Percentiles rank a stretch among this genome's conserved stretches.
These are phyloP conservation scores for Tolypocladium nubicola DNA, from an alignment of 2,329 filamentous ascomycete species.

Conservation along the genomic window DNA sequence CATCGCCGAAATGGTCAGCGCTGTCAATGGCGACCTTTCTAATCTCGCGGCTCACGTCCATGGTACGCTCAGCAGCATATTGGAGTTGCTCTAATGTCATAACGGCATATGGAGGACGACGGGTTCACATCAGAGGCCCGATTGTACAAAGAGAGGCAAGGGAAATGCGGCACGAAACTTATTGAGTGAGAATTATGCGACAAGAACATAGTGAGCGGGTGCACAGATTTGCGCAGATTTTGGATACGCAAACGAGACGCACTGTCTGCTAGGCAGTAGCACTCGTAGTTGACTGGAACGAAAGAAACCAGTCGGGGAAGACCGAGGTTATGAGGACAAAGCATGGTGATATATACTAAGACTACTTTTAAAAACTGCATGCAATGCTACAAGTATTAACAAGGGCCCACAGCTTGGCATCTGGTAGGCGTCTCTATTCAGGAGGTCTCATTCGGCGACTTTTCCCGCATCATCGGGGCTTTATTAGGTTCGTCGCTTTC, in stretches of 20 bases:
- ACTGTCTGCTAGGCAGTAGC: neutral
- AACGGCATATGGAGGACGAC: neutral
- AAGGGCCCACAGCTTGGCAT: no score
- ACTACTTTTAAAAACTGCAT: no score
- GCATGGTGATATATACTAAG: no score
- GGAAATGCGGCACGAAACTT: neutral
- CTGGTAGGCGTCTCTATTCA: no score
- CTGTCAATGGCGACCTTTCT: neutral
- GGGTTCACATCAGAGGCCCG: neutral
- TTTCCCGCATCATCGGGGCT: neutral
- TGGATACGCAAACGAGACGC: neutral
- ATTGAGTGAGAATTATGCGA: neutral
- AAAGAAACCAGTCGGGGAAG: no score
- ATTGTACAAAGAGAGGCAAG: neutral
- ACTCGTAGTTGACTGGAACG: no score
- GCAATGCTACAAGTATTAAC: no score
- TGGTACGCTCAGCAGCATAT: neutral
- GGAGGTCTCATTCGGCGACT: neutral
- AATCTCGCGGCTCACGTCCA: conserved; percentile 2
- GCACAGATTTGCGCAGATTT: neutral
- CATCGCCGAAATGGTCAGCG: neutral
- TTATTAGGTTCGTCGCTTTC: neutral
- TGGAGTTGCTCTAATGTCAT: neutral
- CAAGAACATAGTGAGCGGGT: neutral
- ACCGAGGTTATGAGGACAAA: no score